A percentile compares a stretch with the other conserved stretches of the same genome.
phyloP scores from a whole-genome alignment of 2,329 filamentous ascomycete genomes.

The Elsinoe australis region DNA sequence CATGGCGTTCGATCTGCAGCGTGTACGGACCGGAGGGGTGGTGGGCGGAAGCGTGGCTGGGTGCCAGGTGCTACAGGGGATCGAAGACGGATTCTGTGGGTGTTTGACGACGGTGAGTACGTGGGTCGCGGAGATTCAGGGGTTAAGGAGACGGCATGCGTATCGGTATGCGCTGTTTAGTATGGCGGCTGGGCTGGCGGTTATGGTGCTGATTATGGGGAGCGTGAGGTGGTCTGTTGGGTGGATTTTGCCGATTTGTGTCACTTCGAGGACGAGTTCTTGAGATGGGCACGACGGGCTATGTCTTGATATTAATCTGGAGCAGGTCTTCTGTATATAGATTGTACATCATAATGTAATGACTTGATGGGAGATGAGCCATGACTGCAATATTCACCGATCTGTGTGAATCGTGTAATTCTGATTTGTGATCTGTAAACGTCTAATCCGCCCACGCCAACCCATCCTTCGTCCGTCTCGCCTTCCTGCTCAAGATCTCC shows the following conservation, averaged over 20 bases:
- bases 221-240: conserved; percentile 60
- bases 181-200: conserved; percentile 49
- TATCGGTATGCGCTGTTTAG: conserved; percentile 63
- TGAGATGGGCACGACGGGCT: too few species aligned
- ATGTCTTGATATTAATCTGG: too few species aligned
- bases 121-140: conserved; percentile 40
- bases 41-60: conserved; percentile 35
- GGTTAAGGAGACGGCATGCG: conserved; percentile 43
- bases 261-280: conserved; percentile 22
- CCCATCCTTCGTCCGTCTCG: conserved; percentile 18
- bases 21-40: conserved; percentile 39
- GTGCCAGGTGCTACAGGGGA: conserved; percentile 42
- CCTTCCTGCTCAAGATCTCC: conserved; percentile 49
- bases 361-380: too few species aligned
- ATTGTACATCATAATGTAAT: too few species aligned
- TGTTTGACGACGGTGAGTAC: conserved; percentile 43
- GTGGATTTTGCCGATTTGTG: conserved; percentile 33
- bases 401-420: too few species aligned
- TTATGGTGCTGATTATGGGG: conserved; percentile 66
- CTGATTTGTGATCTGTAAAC: too few species aligned
- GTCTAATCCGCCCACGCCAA: conserved; percentile 3
- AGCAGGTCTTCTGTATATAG: conserved; percentile 6
- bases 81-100: conserved; percentile 44
- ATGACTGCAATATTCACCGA: too few species aligned
- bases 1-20: conserved; percentile 72